Percentiles rank a stretch among this genome's conserved stretches.
These are phyloP conservation scores for Forsythia viridissima DNA, from an alignment of 257 asterid species.

Conservation along the genomic window DNA sequence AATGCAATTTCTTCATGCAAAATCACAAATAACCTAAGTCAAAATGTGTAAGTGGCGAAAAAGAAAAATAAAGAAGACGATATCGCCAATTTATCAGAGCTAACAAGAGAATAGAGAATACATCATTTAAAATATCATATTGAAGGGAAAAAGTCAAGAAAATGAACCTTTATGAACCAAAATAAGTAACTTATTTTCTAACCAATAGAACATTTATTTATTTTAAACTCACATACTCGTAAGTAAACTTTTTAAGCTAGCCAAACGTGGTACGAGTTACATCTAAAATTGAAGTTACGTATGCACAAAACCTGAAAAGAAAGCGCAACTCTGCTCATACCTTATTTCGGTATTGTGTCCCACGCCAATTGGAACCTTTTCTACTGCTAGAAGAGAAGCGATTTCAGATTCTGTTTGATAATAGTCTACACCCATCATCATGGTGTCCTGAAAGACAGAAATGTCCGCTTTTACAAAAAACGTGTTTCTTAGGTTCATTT, in stretches of 20 bases:
- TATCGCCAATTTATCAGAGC: not conserved
- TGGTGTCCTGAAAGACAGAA: conserved; percentile 61
- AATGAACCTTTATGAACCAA: not conserved
- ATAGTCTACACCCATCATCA: conserved; percentile 95
- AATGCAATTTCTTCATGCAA: conserved; percentile 66
- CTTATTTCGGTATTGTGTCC: conserved; percentile 82
- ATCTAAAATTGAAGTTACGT: not conserved
- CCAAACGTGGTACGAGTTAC: not conserved
- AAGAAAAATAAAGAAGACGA: not conserved
- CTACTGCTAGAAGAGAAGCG: conserved; percentile 66
- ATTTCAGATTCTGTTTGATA: conserved; percentile 90
- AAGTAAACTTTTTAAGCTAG: not conserved
- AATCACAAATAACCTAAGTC: conserved; percentile 16
- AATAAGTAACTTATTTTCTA: not conserved
- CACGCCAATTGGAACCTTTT: conserved; percentile 88
- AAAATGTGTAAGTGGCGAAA: not conserved
- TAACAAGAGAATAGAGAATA: not conserved
- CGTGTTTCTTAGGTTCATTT: not conserved
- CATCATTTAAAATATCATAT: not conserved
- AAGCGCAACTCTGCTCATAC: conserved; percentile 25
- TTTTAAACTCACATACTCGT: not conserved
- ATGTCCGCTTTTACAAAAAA: not conserved
- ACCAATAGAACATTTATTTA: not conserved
- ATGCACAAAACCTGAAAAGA: not conserved
- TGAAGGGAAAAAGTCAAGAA: not conserved